Evolutionary conservation across 2,329 filamentous ascomycete species (phyloP).

Genomic region (Microdochium nivale): DNA sequence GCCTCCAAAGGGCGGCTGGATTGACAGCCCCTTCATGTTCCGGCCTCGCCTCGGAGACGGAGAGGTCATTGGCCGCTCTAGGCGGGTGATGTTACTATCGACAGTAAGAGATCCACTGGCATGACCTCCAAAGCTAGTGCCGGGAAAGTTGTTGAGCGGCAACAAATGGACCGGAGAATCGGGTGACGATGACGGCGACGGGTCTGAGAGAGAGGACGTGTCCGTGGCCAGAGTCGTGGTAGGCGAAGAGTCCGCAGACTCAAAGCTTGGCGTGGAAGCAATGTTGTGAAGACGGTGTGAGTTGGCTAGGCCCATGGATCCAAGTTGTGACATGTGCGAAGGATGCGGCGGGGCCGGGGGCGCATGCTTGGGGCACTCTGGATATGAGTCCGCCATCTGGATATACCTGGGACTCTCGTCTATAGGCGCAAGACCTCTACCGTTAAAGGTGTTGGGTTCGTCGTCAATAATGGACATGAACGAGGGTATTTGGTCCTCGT

Average conservation of each 20-base stretch:
- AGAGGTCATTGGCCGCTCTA: conserved; percentile 54
- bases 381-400: conserved; percentile 26
- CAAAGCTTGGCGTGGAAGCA: conserved; percentile 69
- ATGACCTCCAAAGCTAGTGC: conserved; percentile 44
- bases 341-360: conserved; percentile 19
- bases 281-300: conserved; percentile 67
- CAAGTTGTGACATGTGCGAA: conserved; percentile 21
- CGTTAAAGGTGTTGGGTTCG: conserved; percentile 46
- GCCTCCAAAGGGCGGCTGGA: conserved; percentile 52
- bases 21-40: conserved; percentile 77
- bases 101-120: conserved; percentile 38
- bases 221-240: conserved; percentile 91
- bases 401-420: conserved; percentile 42
- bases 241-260: conserved; percentile 88
- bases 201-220: conserved; percentile 81
- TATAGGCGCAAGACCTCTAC: conserved; percentile 43
- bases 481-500: conserved; percentile 64
- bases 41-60: conserved; percentile 64
- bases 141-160: conserved; percentile 60
- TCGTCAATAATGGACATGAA: conserved; percentile 70
- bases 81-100: conserved; percentile 25
- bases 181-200: conserved; percentile 84
- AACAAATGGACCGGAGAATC: conserved; percentile 76
- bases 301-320: conserved; percentile 33
- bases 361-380: conserved; percentile 24